Conservation (phyloP, 2,329 filamentous ascomycete species). For the Phymatotrichopsis omnivora region DNA sequence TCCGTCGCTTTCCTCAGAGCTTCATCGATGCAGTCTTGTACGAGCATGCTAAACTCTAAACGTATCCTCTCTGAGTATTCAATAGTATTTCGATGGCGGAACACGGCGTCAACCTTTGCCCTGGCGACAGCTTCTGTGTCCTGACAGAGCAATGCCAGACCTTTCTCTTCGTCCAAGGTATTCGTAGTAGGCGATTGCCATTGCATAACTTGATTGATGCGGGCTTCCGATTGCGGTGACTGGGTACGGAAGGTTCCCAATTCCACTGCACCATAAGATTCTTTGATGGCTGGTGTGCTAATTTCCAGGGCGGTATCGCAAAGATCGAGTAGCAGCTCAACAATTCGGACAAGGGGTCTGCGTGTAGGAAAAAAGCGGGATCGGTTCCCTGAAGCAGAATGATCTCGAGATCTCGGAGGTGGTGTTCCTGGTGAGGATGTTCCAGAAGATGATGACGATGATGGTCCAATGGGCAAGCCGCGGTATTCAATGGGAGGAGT, state of each 20-base stretch:
- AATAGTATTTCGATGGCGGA: constrained; percentile 82
- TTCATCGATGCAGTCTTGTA: constrained; percentile 91
- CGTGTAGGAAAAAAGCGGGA: constrained; percentile 62
- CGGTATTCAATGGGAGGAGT: constrained; percentile 34
- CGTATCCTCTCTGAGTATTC: constrained; percentile 95
- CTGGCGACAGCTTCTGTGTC: constrained; percentile 80
- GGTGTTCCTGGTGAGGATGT: constrained; percentile 65
- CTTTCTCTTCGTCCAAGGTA: constrained; percentile 86
- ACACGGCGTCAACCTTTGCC: constrained; percentile 84
- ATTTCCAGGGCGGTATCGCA: constrained; percentile 95
- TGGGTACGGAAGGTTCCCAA: constrained; percentile 78
- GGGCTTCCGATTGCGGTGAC: constrained; percentile 89
- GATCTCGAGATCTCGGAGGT: constrained; percentile 62
- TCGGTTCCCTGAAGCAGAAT: constrained; percentile 24
- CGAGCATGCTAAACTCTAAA: constrained; percentile 81
- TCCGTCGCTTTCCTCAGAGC: constrained; percentile 79
- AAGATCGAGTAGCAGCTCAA: constrained; percentile 86
- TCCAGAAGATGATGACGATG: constrained; percentile 51
- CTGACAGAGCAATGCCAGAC: constrained; percentile 72
- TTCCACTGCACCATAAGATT: constrained; percentile 52
- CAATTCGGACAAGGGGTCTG: constrained; percentile 80
- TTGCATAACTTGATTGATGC: constrained; percentile 85
- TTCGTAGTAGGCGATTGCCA: constrained; percentile 94
- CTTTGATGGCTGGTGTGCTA: constrained; percentile 86
- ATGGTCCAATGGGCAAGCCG: constrained; percentile 62